phyloP scores from a whole-genome alignment of 768 basidiomycete species.

The Krasilnikovozyma curviuscula region DNA sequence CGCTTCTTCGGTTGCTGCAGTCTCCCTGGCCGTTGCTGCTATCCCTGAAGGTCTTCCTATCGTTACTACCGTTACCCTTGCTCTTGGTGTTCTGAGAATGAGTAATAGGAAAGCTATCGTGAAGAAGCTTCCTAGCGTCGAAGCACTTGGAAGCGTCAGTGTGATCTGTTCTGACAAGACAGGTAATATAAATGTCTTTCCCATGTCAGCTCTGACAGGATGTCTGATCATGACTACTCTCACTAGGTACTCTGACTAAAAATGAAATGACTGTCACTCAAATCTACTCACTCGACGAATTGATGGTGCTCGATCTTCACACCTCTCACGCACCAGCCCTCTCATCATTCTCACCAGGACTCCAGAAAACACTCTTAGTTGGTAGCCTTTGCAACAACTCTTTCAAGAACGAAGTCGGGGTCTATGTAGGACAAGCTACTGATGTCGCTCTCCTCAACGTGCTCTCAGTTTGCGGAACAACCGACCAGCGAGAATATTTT shows the following conservation, averaged over 20 bases:
- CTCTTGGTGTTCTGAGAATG: slow-evolving; percentile 84
- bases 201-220: neutral
- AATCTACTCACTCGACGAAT: slow-evolving; percentile 70
- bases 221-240: neutral
- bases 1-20: slow-evolving; percentile 30
- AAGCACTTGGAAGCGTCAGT: slow-evolving; percentile 81
- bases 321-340: slow-evolving; percentile 24
- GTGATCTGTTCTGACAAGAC: slow-evolving; percentile 98
- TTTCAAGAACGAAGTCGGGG: slow-evolving; percentile 48
- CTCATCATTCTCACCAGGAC: slow-evolving; percentile 38
- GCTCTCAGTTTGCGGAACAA: slow-evolving; percentile 42
- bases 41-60: slow-evolving; percentile 94
- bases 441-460: slow-evolving; percentile 82
- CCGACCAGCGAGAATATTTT: slow-evolving; percentile 42
- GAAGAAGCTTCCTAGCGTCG: slow-evolving; percentile 88
- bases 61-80: slow-evolving; percentile 90
- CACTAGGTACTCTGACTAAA: slow-evolving; percentile 63
- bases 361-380: slow-evolving; percentile 56
- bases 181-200: slow-evolving; percentile 34
- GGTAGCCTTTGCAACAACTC: slow-evolving; percentile 86
- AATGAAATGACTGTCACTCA: slow-evolving; percentile 92
- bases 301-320: slow-evolving; percentile 42
- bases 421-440: slow-evolving; percentile 69
- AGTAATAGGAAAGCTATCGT: slow-evolving; percentile 87
- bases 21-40: slow-evolving; percentile 92